Conservation (phyloP, 345 rosid genomes). For the Salix suchowensis region DNA sequence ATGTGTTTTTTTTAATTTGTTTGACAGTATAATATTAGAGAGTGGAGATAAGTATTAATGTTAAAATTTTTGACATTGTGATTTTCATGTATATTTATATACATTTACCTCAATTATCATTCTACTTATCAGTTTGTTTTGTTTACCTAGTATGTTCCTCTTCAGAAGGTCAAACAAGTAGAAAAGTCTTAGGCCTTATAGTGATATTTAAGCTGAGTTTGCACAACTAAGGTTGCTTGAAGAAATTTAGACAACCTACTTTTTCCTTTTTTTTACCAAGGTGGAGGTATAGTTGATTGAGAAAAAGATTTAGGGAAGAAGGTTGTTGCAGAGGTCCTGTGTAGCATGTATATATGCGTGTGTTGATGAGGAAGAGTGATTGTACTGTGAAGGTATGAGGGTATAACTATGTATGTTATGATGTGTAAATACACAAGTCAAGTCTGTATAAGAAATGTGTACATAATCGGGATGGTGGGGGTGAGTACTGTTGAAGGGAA, state of each 20-base stretch:
- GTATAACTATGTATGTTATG: background rate
- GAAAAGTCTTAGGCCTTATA: background rate
- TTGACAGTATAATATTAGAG: too few relatives aligned
- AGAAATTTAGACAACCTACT: background rate
- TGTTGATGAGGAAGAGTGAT: background rate
- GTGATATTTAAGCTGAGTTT: background rate
- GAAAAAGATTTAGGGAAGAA: background rate
- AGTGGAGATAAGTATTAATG: too few relatives aligned
- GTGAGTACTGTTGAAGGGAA: background rate
- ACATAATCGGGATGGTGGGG: background rate
- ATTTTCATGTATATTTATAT: background rate
- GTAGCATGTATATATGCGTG: background rate
- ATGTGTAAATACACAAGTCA: background rate
- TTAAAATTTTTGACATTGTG: too few relatives aligned
- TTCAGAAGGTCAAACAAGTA: background rate
- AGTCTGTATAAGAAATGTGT: background rate
- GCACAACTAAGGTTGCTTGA: background rate
- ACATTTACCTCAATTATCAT: background rate
- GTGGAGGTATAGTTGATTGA: background rate
- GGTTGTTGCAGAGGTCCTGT: background rate
- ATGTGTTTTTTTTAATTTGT: too few relatives aligned
- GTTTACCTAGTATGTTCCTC: background rate
- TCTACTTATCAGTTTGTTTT: background rate
- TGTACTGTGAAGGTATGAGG: background rate
- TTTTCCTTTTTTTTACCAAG: background rate